phyloP scores from a whole-genome alignment of 2,329 filamentous ascomycete genomes.

The Nannizzia gypsea region DNA sequence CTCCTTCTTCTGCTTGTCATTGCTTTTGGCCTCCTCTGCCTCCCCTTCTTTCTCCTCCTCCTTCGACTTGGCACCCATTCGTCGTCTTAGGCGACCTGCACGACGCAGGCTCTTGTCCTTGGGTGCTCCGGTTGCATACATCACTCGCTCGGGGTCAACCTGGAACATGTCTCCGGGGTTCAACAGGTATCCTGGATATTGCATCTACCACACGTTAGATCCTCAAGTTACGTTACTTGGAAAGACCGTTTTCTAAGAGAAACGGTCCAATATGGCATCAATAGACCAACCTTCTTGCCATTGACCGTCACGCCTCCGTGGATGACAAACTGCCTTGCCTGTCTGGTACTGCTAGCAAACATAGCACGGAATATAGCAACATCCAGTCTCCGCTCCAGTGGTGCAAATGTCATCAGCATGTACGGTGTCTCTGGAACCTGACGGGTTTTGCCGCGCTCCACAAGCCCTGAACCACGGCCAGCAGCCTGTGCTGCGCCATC shows the following conservation, averaged over 20 bases:
- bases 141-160: conserved; percentile 76
- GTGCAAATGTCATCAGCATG: conserved; percentile 92
- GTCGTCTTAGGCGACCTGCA: conserved; percentile 22
- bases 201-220: conserved; percentile 51
- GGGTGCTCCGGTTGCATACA: conserved; percentile 70
- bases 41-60: conserved; percentile 16
- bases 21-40: conserved; percentile 15
- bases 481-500: conserved; percentile 76
- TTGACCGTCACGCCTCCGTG: conserved; percentile 94
- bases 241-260: no score
- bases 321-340: conserved; percentile 87
- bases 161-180: conserved; percentile 99
- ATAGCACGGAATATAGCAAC: conserved; percentile 88
- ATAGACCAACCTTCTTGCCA: conserved; percentile 63
- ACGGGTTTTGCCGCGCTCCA: conserved; percentile 16
- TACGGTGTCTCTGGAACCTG: conserved; percentile 55
- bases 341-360: conserved; percentile 85
- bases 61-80: conserved; percentile 6
- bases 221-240: no score
- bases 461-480: conserved; percentile 66
- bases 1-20: conserved; percentile 22
- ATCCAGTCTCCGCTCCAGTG: conserved; percentile 79
- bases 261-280: background rate
- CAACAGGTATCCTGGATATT: conserved; percentile 78
- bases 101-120: conserved; percentile 43